A percentile compares a stretch with the other conserved stretches of the same genome.
phyloP scores from a whole-genome alignment of 257 asterid species.

The Przewalskia tangutica region DNA sequence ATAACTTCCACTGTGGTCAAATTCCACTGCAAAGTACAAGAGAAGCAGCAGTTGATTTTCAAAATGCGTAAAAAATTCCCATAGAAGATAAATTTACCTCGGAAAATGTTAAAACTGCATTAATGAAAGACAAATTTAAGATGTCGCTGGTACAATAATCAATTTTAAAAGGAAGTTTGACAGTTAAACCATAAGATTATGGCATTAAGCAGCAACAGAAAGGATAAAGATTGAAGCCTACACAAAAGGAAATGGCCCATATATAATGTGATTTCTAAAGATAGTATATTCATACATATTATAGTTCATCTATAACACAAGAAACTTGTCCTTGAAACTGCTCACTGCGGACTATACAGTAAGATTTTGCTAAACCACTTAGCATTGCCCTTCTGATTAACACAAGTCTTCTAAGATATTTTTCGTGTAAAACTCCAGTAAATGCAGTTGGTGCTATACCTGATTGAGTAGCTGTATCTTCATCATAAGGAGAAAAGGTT shows the following conservation, averaged over 20 bases:
- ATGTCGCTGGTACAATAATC: background rate
- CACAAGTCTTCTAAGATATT: background rate
- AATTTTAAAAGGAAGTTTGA: background rate
- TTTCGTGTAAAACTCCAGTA: background rate
- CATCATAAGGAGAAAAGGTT: conserved; percentile 73
- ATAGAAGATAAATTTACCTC: background rate
- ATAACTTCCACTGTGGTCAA: conserved; percentile 71
- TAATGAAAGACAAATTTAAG: background rate
- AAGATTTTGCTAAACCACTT: background rate
- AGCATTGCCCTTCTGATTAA: background rate
- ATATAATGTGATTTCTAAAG: background rate
- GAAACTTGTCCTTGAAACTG: background rate
- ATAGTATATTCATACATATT: background rate
- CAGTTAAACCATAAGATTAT: background rate
- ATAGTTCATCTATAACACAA: background rate
- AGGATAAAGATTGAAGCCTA: background rate
- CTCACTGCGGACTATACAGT: background rate
- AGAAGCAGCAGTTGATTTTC: background rate
- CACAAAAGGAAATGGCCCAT: background rate
- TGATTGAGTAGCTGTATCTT: conserved; percentile 67
- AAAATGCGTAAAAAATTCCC: background rate
- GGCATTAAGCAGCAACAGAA: background rate
- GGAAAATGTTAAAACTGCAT: background rate
- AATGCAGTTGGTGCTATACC: conserved; percentile 25
- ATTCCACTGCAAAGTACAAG: conserved; percentile 47